Conservation (phyloP, 345 rosid genomes). For the Raphanus sativus region DNA sequence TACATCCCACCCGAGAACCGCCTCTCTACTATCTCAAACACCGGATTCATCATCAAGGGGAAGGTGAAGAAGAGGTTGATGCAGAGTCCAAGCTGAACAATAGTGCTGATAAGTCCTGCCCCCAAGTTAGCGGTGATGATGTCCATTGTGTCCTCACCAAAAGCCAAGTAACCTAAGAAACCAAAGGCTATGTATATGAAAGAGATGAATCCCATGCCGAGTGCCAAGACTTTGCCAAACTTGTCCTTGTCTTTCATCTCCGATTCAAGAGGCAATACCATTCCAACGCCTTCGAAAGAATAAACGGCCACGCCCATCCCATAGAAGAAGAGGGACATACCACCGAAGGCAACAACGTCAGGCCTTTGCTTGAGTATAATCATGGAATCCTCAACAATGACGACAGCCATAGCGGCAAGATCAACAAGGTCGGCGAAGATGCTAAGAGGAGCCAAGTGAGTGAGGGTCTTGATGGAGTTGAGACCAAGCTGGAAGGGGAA, state of each 20-base stretch:
- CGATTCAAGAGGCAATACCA: slow-evolving; percentile 77
- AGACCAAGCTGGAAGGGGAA: slow-evolving; percentile 82
- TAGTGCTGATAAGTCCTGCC: slow-evolving; percentile 51
- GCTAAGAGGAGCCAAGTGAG: slow-evolving; percentile 89
- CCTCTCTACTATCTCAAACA: slow-evolving; percentile 83
- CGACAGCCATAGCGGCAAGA: slow-evolving; percentile 74
- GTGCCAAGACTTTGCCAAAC: slow-evolving; percentile 54
- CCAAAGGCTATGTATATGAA: slow-evolving; percentile 68
- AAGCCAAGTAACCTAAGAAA: slow-evolving; percentile 73
- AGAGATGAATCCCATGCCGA: slow-evolving; percentile 59
- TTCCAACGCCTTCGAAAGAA: slow-evolving; percentile 76
- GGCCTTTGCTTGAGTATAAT: slow-evolving; percentile 46
- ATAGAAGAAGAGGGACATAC: slow-evolving; percentile 58
- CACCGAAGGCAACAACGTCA: slow-evolving; percentile 57
- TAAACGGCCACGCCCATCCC: slow-evolving; percentile 83
- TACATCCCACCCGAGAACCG: slow-evolving; percentile 58
- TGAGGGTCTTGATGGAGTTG: slow-evolving; percentile 67
- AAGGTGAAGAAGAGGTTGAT: slow-evolving; percentile 84
- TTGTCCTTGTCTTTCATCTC: slow-evolving; percentile 60
- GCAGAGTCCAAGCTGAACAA: slow-evolving; percentile 78
- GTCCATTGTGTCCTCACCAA: slow-evolving; percentile 65
- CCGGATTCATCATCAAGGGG: slow-evolving; percentile 93
- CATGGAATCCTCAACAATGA: slow-evolving; percentile 56
- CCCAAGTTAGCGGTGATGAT: slow-evolving; percentile 81
- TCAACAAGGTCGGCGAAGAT: slow-evolving; percentile 90